A percentile compares a stretch with the other conserved stretches of the same genome.
Evolutionary conservation across 306 rosid genomes (phyloP).

Genomic region (Rosa lucieae): DNA sequence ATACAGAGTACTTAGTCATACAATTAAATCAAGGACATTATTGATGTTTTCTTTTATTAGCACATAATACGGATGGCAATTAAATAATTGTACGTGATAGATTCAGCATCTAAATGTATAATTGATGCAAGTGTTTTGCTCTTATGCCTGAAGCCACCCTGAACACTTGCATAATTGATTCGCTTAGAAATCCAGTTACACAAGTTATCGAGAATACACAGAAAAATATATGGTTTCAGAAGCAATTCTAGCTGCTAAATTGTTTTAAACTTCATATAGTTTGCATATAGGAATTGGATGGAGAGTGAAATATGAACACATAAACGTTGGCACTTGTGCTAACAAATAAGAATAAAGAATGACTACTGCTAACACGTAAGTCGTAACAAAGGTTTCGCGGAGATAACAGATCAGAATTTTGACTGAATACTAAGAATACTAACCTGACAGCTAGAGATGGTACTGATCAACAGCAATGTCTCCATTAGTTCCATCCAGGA

Average conservation of each 20-base stretch:
- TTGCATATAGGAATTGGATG: background rate
- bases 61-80: background rate
- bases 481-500: conserved; percentile 60
- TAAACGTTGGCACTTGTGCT: background rate
- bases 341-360: background rate
- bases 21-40: background rate
- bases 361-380: background rate
- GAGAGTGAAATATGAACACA: background rate
- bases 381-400: background rate
- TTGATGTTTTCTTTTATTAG: background rate
- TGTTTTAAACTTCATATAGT: background rate
- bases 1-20: background rate
- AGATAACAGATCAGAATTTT: background rate
- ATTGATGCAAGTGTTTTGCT: background rate
- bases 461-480: conserved; percentile 77
- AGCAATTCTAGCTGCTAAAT: background rate
- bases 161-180: background rate
- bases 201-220: background rate
- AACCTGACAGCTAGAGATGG: conserved; percentile 57
- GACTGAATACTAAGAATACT: background rate
- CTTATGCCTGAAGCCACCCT: background rate
- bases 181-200: background rate
- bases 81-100: background rate
- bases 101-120: background rate
- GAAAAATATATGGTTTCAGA: background rate